Percentiles rank a stretch among this genome's conserved stretches.
These are phyloP conservation scores for Boletales sp. DNA, from an alignment of 768 basidiomycete species.

Conservation along the genomic window DNA sequence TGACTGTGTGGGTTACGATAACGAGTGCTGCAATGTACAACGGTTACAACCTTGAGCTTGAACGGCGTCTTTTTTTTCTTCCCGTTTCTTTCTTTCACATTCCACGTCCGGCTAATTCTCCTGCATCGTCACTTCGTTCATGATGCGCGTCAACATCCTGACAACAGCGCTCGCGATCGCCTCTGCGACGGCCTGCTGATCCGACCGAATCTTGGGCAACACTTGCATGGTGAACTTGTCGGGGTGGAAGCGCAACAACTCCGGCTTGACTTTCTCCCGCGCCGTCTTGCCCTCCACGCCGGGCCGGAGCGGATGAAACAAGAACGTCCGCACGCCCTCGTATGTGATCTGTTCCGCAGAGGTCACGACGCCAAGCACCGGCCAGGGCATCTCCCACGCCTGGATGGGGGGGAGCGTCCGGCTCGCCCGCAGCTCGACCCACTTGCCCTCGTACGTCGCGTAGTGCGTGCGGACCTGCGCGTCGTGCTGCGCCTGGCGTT, in stretches of 20 bases:
- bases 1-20: no score
- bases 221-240: slow-evolving; percentile 46
- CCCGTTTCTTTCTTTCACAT: no score
- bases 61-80: no score
- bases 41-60: no score
- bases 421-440: slow-evolving; percentile 32
- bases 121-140: slow-evolving; percentile 17
- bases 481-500: slow-evolving; percentile 16
- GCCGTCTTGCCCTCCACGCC: slow-evolving; percentile 28
- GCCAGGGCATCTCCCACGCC: slow-evolving; percentile 44
- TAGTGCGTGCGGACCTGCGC: slow-evolving; percentile 13
- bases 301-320: slow-evolving; percentile 35
- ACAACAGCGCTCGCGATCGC: slow-evolving; percentile 39
- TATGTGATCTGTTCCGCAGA: slow-evolving; percentile 33
- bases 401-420: slow-evolving; percentile 16
- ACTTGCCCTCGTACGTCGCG: slow-evolving; percentile 33
- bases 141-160: slow-evolving; percentile 38
- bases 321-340: slow-evolving; percentile 35
- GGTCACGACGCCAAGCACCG: slow-evolving; percentile 26
- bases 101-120: neutral
- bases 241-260: slow-evolving; percentile 53
- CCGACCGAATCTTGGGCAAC: slow-evolving; percentile 31
- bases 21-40: no score
- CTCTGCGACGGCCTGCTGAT: slow-evolving; percentile 31
- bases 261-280: slow-evolving; percentile 38